Conservation (phyloP, 1,139 yeast genomes). For the Pneumocystis canis region DNA sequence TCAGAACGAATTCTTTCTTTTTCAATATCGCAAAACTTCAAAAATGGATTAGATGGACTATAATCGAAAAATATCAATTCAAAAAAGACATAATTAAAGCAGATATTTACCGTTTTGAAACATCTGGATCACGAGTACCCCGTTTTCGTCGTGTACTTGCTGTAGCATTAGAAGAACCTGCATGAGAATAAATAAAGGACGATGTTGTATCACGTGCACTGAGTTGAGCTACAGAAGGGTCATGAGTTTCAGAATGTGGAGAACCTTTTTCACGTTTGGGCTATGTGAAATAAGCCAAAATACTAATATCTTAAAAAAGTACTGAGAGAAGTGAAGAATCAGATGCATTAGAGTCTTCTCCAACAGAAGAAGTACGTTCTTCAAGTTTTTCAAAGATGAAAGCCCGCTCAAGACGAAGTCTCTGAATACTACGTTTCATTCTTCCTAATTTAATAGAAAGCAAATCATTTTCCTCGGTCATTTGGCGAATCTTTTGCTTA, state of each 20-base stretch:
- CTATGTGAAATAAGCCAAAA: not conserved
- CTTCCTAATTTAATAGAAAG: constrained; percentile 67
- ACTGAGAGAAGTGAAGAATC: constrained; percentile 22
- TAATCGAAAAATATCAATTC: not conserved
- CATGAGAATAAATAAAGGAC: not conserved
- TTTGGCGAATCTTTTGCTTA: constrained; percentile 53
- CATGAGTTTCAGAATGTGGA: not conserved
- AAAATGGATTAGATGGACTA: constrained; percentile 9
- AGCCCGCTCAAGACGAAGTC: constrained; percentile 71
- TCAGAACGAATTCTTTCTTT: constrained; percentile 53
- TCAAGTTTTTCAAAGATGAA: constrained; percentile 69
- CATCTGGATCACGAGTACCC: constrained; percentile 14
- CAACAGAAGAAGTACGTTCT: constrained; percentile 23
- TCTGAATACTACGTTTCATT: constrained; percentile 59
- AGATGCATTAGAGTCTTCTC: constrained; percentile 22
- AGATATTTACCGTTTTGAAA: constrained; percentile 48
- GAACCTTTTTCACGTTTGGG: not conserved
- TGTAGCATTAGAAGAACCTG: not conserved
- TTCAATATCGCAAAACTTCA: constrained; percentile 61
- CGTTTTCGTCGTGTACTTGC: constrained; percentile 5
- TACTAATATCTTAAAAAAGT: not conserved
- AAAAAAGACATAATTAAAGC: constrained; percentile 7
- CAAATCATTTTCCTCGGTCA: constrained; percentile 68
- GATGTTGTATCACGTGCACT: not conserved
- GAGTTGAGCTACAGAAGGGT: not conserved